Evolutionary conservation across 2,329 filamentous ascomycete genomes (phyloP).

Genomic region (Trichoderma pleuroti): DNA sequence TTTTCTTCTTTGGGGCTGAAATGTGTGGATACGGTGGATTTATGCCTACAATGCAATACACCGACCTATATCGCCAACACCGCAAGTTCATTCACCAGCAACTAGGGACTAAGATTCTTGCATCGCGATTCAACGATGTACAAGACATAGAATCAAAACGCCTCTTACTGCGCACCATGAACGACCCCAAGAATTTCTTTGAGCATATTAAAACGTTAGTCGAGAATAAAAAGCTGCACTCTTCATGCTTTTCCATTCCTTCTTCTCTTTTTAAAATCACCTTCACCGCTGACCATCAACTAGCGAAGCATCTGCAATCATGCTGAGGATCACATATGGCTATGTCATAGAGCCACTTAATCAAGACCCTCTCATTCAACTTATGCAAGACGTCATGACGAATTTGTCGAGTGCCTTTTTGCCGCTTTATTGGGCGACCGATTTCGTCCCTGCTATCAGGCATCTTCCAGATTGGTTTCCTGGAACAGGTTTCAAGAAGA

Average conservation of each 20-base stretch:
- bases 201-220: conserved; percentile 21
- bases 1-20: conserved; percentile 9
- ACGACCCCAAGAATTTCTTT: background rate
- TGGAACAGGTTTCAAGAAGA: conserved; percentile 2
- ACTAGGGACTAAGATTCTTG: background rate
- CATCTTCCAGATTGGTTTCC: conserved; percentile 7
- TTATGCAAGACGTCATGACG: background rate
- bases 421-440: background rate
- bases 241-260: background rate
- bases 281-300: background rate
- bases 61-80: background rate
- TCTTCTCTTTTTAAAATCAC: background rate
- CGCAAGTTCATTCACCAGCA: conserved; percentile 18
- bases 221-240: background rate
- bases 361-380: background rate
- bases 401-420: background rate
- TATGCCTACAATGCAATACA: conserved; percentile 14
- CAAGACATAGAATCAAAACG: conserved; percentile 19
- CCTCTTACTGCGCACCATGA: conserved; percentile 15
- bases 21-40: conserved; percentile 26
- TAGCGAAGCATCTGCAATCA: background rate
- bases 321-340: conserved; percentile 2
- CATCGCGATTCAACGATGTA: background rate
- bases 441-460: background rate
- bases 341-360: background rate